phyloP scores from a whole-genome alignment of 2,329 filamentous ascomycete genomes.

The Fusarium irregulare region DNA sequence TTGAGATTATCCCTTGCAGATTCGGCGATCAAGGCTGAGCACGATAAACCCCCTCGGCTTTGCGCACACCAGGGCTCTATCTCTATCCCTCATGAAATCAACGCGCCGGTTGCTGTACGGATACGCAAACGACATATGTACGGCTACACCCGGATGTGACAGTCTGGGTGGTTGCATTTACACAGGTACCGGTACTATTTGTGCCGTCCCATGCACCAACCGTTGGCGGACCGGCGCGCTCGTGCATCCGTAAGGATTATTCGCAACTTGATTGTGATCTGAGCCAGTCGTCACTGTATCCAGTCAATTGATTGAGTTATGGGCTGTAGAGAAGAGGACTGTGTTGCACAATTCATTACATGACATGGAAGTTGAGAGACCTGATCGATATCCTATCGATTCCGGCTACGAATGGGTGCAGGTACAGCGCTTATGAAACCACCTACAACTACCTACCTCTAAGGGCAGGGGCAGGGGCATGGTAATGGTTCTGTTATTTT shows the following conservation, averaged over 20 bases:
- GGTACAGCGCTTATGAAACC: not conserved
- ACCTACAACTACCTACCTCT: no score
- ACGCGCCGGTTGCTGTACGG: conserved; percentile 33
- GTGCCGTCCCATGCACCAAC: conserved; percentile 19
- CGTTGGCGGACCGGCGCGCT: conserved; percentile 52
- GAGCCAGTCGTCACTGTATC: conserved; percentile 18
- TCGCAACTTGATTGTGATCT: conserved; percentile 48
- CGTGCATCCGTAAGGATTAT: conserved; percentile 48
- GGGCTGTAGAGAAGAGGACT: conserved; percentile 43
- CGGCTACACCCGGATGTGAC: conserved; percentile 7
- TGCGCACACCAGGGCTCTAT: conserved; percentile 40
- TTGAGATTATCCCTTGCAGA: conserved; percentile 37
- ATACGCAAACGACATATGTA: conserved; percentile 4
- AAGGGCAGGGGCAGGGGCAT: not conserved
- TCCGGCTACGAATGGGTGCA: not conserved
- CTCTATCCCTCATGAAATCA: conserved; percentile 37
- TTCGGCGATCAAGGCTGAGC: conserved; percentile 35
- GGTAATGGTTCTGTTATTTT: not conserved
- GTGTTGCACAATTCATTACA: conserved; percentile 36
- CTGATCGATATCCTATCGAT: not conserved
- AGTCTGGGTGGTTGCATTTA: not conserved
- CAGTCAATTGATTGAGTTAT: conserved; percentile 32
- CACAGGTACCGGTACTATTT: not conserved
- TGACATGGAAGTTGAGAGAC: not conserved
- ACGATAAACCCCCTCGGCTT: conserved; percentile 37